These are phyloP conservation scores for Fusarium redolens DNA, from an alignment of 2,329 filamentous ascomycete species.

Conservation along the genomic window DNA sequence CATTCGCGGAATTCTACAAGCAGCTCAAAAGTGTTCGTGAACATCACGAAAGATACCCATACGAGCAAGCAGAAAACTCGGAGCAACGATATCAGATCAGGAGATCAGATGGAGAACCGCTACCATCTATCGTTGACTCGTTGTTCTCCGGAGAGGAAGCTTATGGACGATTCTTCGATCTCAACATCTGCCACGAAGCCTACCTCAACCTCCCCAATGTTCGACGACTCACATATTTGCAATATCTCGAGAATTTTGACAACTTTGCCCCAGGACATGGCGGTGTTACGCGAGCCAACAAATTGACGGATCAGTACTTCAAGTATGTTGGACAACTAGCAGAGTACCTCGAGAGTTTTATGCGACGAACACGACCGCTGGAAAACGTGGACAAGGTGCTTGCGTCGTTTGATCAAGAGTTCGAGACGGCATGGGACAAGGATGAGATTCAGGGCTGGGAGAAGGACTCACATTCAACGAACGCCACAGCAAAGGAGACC, in stretches of 20 bases:
- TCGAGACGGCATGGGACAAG: constrained; percentile 83
- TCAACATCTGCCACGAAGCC: constrained; percentile 84
- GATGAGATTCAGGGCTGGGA: constrained; percentile 85
- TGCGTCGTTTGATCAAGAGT: constrained; percentile 81
- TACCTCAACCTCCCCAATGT: constrained; percentile 91
- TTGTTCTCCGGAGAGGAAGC: constrained; percentile 97
- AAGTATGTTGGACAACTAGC: constrained; percentile 84
- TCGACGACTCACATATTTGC: constrained; percentile 87
- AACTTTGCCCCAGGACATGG: constrained; percentile 80
- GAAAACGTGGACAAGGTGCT: constrained; percentile 88
- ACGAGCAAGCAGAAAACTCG: constrained; percentile 94
- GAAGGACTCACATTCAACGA: constrained; percentile 60
- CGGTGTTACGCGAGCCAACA: constrained; percentile 81
- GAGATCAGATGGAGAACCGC: constrained; percentile 71
- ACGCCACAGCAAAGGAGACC: constrained; percentile 41
- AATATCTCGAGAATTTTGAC: constrained; percentile 94
- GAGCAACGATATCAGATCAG: constrained; percentile 88
- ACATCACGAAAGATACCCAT: constrained; percentile 91
- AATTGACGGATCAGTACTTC: constrained; percentile 93
- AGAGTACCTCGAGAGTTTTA: constrained; percentile 87
- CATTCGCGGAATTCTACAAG: constrained; percentile 91
- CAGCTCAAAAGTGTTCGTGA: constrained; percentile 84
- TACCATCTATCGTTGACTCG: constrained; percentile 79
- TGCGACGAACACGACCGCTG: constrained; percentile 84
- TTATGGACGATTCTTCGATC: constrained; percentile 91